Evolutionary conservation across 352 stramenopile genomes (phyloP), one percentile per base, ranked within the genome.

Genomic region (Phytophthora constricta): DNA sequence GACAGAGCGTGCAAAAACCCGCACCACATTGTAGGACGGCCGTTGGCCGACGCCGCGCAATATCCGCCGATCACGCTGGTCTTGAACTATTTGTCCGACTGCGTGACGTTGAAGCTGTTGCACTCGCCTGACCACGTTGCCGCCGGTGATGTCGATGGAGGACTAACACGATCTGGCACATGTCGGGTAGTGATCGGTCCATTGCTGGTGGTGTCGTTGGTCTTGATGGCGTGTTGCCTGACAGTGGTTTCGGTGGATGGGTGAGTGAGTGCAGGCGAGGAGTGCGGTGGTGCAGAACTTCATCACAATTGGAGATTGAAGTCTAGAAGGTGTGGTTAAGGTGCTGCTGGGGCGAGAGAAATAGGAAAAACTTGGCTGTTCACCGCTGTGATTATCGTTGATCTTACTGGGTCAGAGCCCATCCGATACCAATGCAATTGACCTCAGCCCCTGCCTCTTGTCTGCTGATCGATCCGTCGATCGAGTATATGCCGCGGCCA

Each of bases 1-100:
- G 58, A 67, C 5, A 69, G 73, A 26, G 57, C 31, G 50, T 81
- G 73, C 52, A 67, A 17, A 58, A 41, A 76, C 60, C 41, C 72
- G 68, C 9, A 58, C 37, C 17, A 76, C 23, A 13, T 34, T 58
- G 65, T 65, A 76, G 17, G 31, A 25, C 3, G 28, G 11, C 23
- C 34, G 17, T 47, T 39, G 31, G 54, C 16, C n/a, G 28, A 19
- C 8, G 45, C 51, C 10, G 23, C 16, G 20, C 51, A 59, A 1
- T 17, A 49, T 39, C 33, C 55, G 27, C 33, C 59, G 28, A 43
- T 28, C 33, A 59, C 49, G 7, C 52, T 43, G 26, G 22, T 28
- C 37, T 67, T 71, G 57, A 58, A 68, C 37, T 34, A 14, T 20
- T 76, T 56, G 51, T 64, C 26, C 5, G 58, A 33, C 45, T 68